These are phyloP conservation scores for Gaertneriomyces semiglobifer DNA, from an alignment of 192 early-diverging fungal species.

Conservation along the genomic window DNA sequence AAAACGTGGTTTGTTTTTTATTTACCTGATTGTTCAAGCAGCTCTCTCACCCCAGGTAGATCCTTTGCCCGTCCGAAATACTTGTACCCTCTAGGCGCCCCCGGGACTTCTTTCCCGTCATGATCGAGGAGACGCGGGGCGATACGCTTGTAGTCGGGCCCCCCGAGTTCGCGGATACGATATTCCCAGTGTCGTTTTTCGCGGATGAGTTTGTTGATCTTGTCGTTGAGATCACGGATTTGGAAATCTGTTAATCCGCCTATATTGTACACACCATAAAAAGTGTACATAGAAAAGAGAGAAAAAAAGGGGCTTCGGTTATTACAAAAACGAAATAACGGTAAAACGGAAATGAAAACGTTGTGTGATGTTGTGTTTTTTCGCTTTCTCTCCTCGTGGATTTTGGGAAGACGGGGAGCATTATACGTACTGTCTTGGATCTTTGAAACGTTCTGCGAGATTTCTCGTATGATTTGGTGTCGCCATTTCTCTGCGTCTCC, in stretches of 20 bases:
- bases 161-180: slow-evolving; percentile 86
- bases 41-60: slow-evolving; percentile 87
- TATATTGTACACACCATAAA: slow-evolving; percentile 18
- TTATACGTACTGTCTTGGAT: slow-evolving; percentile 82
- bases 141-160: slow-evolving; percentile 71
- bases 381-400: too few relatives aligned
- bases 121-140: slow-evolving; percentile 71
- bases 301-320: background rate
- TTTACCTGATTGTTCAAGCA: slow-evolving; percentile 77
- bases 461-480: slow-evolving; percentile 81
- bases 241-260: slow-evolving; percentile 84
- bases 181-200: slow-evolving; percentile 92
- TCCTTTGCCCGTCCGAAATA: slow-evolving; percentile 93
- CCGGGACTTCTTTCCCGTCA: slow-evolving; percentile 86
- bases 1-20: background rate
- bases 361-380: too few relatives aligned
- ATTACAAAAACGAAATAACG: background rate
- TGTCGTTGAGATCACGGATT: slow-evolving; percentile 92
- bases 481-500: slow-evolving; percentile 91
- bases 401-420: background rate
- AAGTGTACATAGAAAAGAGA: background rate
- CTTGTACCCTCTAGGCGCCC: slow-evolving; percentile 81
- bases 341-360: background rate
- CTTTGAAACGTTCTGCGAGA: slow-evolving; percentile 80
- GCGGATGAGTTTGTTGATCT: slow-evolving; percentile 89